Conservation (phyloP, 306 rosid species). For the Prunus mume region DNA sequence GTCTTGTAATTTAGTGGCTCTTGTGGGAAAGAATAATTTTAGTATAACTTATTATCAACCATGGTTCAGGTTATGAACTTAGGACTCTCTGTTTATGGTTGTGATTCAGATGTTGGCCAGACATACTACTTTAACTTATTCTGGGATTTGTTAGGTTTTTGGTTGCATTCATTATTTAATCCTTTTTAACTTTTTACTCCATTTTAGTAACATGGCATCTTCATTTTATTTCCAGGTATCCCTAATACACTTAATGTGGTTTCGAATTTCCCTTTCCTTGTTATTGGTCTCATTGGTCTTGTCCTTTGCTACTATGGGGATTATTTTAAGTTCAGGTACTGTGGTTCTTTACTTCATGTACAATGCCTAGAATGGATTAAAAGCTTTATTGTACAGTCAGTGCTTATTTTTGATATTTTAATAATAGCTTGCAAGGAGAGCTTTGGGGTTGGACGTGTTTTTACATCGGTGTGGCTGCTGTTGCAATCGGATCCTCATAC, state of each 20-base stretch:
- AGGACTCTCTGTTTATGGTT: neutral
- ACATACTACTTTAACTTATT: neutral
- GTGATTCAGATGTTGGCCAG: neutral
- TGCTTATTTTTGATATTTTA: conserved; percentile 14
- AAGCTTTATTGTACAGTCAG: neutral
- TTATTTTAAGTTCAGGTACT: conserved; percentile 71
- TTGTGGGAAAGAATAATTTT: neutral
- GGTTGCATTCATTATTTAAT: neutral
- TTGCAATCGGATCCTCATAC: conserved; percentile 80
- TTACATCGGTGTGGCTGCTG: conserved; percentile 78
- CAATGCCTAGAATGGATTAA: neutral
- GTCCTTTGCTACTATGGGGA: conserved; percentile 58
- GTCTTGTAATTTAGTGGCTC: neutral
- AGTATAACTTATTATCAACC: neutral
- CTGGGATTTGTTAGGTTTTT: neutral
- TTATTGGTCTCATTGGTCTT: conserved; percentile 69
- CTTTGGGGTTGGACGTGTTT: conserved; percentile 85
- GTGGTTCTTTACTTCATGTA: neutral
- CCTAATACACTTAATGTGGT: conserved; percentile 78
- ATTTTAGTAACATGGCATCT: neutral
- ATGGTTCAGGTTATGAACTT: neutral
- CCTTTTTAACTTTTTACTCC: neutral
- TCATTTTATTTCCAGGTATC: conserved; percentile 51
- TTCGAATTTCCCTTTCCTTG: conserved; percentile 82
- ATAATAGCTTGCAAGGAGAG: conserved; percentile 77